phyloP scores from a whole-genome alignment of 176 grass and related monocot genomes.

The Carex myosuroides region DNA sequence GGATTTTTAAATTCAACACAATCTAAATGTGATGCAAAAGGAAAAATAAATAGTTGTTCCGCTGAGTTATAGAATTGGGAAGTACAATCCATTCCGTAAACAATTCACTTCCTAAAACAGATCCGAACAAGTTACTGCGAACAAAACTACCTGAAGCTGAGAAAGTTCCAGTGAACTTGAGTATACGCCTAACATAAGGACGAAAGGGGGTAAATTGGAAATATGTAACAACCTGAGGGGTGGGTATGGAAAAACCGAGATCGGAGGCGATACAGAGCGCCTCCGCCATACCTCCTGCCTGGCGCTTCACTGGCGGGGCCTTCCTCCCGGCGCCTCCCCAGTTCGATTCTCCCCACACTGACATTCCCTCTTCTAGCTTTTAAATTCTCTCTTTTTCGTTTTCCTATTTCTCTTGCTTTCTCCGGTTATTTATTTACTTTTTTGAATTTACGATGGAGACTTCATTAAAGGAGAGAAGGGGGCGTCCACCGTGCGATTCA shows the following conservation, averaged over 20 bases:
- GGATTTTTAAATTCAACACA: not conserved
- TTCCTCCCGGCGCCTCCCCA: slow-evolving; percentile 25
- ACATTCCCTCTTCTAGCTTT: slow-evolving; percentile 19
- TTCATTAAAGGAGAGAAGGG: too few relatives aligned
- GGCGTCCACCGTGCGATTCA: too few relatives aligned
- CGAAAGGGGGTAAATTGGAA: not conserved
- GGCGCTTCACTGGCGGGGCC: slow-evolving; percentile 45
- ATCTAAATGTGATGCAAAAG: not conserved
- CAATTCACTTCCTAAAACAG: not conserved
- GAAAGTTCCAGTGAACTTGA: not conserved
- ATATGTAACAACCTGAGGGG: slow-evolving; percentile 40
- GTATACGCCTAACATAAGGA: not conserved
- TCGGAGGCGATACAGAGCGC: slow-evolving; percentile 85
- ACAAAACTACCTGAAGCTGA: not conserved
- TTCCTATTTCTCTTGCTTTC: not conserved
- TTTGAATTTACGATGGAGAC: not conserved
- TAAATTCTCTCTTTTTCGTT: not conserved
- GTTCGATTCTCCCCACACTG: slow-evolving; percentile 26
- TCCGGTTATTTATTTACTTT: not conserved
- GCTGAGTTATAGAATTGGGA: not conserved
- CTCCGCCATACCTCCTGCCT: slow-evolving; percentile 77
- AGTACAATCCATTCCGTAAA: too few relatives aligned
- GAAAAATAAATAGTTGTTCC: not conserved
- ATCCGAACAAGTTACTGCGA: not conserved
- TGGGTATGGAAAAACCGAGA: slow-evolving; percentile 73